Base-by-base conservation (phyloP, 352 stramenopile genomes). In the Phytopythium delawarense region DNA sequence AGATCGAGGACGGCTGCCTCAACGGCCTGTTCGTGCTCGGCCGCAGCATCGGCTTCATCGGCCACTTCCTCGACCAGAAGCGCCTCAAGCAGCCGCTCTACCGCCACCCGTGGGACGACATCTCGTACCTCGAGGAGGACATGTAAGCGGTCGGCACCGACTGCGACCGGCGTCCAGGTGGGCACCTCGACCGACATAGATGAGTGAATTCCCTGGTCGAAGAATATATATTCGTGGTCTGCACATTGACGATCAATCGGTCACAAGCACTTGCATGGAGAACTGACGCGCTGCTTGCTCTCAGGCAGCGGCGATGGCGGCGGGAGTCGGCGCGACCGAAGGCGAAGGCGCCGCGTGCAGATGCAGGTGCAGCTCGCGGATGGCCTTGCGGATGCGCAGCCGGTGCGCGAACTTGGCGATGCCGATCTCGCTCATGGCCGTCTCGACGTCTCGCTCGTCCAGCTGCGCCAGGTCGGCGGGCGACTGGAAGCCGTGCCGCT, bases 51-150 rank as follows among this genome's bases (percentile, higher is more conserved):
- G 89, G 88, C 62, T 97, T 96, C 74, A 97, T 97, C 65, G 94
- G 96, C 18, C 96, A 99, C 79, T 98, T 96, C 75, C 76, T 99
- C 48, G 96, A 99, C 82, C 96, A 99, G 76, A 98, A 98, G 84
- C 86, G 96, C 45, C 86, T 99, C 54, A 98, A 98, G 81, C 96
- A 98, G 78, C 92, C 92, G 53, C 79, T 99, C n/a, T 99, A 98
- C 80, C 85, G 96, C 57, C 96, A 98, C 73, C 95, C 96, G 44
- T 98, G 92, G 94, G 96, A 98, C 78, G 95, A 98, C 77, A 98
- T 98, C 69, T 98, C 89, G 67, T 99, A 99, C 79, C 78, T 97
- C 63, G 84, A 92, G 70, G 84, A 92, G 53, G 80, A 89, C 57
- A 64, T 89, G 63, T 92, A 88, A 58, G 56, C 51, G 30, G 20